Base-by-base conservation (phyloP, 208 protist species). In the Trypanosoma theileri region DNA sequence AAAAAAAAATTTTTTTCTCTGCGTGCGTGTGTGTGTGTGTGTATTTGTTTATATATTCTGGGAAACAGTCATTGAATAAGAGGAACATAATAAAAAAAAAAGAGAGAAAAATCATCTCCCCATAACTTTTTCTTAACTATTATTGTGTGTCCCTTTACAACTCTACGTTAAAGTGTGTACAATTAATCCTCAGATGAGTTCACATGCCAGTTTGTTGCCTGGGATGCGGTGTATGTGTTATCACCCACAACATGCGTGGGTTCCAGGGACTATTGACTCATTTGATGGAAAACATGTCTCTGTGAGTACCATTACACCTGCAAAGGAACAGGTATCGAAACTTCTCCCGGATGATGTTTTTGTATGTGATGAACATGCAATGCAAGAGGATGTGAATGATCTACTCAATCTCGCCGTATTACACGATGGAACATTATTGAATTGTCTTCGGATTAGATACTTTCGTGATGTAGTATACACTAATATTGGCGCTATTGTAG, bases 391-490 rank as follows among this genome's bases (percentile, higher is more conserved):
- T 53, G 56, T 79, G 12, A 66, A 85, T 56, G 80, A 85, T 70
- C 45, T 85, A 6, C 56, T 80, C 12, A 68, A 76, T 42, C 60
- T 85, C 31, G 65, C 76, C n/a, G 22, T 80, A n/a, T 60, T 85
- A 24, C 71, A 85, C 46, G 80, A 85, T 57, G 58, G 53, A 3
- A 76, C 66, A 19, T 26, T 85, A 16, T 42, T 82, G 6, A 57
- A 75, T 59, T 68, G 62, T 40, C 59, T 85, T 0, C 31, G 60
- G 16, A 64, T 51, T 14, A 56, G 80, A 8, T 82, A 82, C 62
- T 77, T 80, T 51, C 57, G 69, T 41, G 80, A 85, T 56, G 56
- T 80, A 13, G 72, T 85, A 10, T 85, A 85, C 50, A 82, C 80
- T 26, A 82, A 80, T 59, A 85, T 85, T 66, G 80, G 80, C 17